A percentile compares a stretch with the other conserved stretches of the same genome.
Conservation (phyloP, 129 eudicot species). For the Tagetes patula region DNA sequence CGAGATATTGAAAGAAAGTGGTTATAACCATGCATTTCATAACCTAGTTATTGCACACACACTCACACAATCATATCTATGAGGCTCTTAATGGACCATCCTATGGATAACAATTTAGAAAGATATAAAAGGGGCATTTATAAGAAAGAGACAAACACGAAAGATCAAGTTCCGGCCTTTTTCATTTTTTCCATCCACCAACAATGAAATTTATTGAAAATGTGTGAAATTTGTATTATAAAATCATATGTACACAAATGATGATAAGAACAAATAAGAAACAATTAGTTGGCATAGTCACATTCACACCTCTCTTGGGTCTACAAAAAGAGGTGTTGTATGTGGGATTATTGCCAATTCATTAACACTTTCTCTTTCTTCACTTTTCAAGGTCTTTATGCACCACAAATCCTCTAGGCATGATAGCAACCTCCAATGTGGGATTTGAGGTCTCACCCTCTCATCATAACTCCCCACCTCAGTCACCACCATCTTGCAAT, state of each 20-base stretch:
- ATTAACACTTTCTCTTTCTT: constrained; percentile 22
- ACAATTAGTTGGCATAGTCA: constrained; percentile 30
- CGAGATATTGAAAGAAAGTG: not conserved
- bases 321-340: constrained; percentile 55
- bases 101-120: not conserved
- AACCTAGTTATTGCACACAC: not conserved
- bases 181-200: not conserved
- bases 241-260: not conserved
- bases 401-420: constrained; percentile 65
- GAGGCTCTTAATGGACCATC: not conserved
- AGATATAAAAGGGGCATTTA: not conserved
- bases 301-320: constrained; percentile 69
- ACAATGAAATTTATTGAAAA: not conserved
- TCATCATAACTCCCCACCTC: constrained; percentile 52
- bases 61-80: not conserved
- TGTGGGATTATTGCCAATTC: constrained; percentile 45
- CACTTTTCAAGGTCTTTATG: constrained; percentile 49
- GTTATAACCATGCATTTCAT: not conserved
- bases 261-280: constrained; percentile 20
- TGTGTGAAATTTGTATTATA: constrained; percentile 6
- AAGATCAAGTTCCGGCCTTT: not conserved
- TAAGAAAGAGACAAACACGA: not conserved
- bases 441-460: constrained; percentile 44
- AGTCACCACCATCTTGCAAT: constrained; percentile 53
- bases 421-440: constrained; percentile 63